Evolutionary conservation across 768 basidiomycete species (phyloP).

Genomic region (Paxillus involutus): DNA sequence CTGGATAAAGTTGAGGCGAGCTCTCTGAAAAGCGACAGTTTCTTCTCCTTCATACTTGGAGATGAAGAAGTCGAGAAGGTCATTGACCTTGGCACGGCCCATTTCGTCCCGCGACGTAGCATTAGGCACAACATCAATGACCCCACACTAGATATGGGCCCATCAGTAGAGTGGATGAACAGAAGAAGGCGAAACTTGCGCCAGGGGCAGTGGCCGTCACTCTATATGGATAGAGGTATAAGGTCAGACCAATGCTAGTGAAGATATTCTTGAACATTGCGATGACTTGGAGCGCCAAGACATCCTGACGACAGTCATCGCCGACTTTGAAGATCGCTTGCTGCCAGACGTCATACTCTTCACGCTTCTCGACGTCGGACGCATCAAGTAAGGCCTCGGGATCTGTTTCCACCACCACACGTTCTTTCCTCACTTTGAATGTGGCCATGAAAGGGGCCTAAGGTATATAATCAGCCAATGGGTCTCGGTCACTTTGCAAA

Average conservation of each 20-base stretch:
- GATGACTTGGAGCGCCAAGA: slow-evolving; percentile 95
- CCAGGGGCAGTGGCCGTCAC: slow-evolving; percentile 97
- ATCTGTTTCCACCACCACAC: slow-evolving; percentile 62
- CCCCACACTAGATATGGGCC: slow-evolving; percentile 74
- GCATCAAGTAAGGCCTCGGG: slow-evolving; percentile 73
- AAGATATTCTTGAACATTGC: slow-evolving; percentile 99
- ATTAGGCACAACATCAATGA: slow-evolving; percentile 98
- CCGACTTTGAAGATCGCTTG: slow-evolving; percentile 99
- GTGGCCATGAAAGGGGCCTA: slow-evolving; percentile 99
- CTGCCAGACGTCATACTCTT: slow-evolving; percentile 90
- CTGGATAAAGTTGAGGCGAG: slow-evolving; percentile 94
- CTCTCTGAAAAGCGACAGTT: slow-evolving; percentile 86
- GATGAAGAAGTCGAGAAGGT: slow-evolving; percentile 90
- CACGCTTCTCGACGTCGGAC: slow-evolving; percentile 53
- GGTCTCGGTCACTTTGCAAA: not conserved
- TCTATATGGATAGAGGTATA: slow-evolving; percentile 94
- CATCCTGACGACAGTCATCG: slow-evolving; percentile 97
- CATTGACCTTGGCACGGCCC: slow-evolving; percentile 98
- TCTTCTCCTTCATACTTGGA: slow-evolving; percentile 92
- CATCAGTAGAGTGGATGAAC: not conserved
- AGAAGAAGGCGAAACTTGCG: slow-evolving; percentile 46
- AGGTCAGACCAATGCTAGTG: slow-evolving; percentile 78
- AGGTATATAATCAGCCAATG: slow-evolving; percentile 3
- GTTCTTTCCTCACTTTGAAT: slow-evolving; percentile 94
- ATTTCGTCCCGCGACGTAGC: slow-evolving; percentile 98